These are phyloP conservation scores for Penicillium hesseltinei DNA, from an alignment of 2,329 filamentous ascomycete species.

Conservation along the genomic window DNA sequence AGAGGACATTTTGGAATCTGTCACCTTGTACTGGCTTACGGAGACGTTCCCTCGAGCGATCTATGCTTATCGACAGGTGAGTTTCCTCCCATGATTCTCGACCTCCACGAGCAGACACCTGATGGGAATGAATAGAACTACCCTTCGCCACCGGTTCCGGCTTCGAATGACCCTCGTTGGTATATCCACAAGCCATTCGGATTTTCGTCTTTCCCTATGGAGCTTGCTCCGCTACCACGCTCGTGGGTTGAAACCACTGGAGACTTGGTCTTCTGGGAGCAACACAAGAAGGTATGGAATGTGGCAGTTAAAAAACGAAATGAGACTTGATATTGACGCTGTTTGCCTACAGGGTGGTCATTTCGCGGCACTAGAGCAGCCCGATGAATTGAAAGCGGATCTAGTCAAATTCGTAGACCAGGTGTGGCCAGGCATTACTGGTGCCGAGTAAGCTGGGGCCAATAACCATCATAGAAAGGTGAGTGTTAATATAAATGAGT, in stretches of 20 bases:
- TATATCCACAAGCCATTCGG: constrained; percentile 48
- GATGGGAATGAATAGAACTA: constrained; percentile 9
- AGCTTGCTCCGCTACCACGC: constrained; percentile 43
- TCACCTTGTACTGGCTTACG: constrained; percentile 41
- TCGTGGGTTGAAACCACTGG: constrained; percentile 37
- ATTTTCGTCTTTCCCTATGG: constrained; percentile 47
- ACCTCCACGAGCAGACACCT: background rate
- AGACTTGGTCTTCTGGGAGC: constrained; percentile 39
- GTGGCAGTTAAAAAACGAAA: background rate
- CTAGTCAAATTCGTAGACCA: constrained; percentile 38
- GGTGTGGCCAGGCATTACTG: constrained; percentile 24
- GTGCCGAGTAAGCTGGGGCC: background rate
- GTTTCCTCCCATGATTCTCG: background rate
- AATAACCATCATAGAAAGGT: background rate
- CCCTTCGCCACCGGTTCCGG: constrained; percentile 17
- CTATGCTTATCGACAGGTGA: constrained; percentile 34
- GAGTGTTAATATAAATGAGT: background rate
- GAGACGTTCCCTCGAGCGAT: constrained; percentile 38
- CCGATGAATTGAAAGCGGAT: constrained; percentile 45
- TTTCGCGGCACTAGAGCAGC: constrained; percentile 51
- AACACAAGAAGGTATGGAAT: constrained; percentile 35
- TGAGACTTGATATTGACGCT: background rate
- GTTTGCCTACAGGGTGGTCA: constrained; percentile 48
- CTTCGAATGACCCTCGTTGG: constrained; percentile 24
- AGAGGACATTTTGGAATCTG: constrained; percentile 34